These are phyloP conservation scores for Kodamaea fungicola DNA, from an alignment of 1,139 yeast genomes.

Conservation along the genomic window DNA sequence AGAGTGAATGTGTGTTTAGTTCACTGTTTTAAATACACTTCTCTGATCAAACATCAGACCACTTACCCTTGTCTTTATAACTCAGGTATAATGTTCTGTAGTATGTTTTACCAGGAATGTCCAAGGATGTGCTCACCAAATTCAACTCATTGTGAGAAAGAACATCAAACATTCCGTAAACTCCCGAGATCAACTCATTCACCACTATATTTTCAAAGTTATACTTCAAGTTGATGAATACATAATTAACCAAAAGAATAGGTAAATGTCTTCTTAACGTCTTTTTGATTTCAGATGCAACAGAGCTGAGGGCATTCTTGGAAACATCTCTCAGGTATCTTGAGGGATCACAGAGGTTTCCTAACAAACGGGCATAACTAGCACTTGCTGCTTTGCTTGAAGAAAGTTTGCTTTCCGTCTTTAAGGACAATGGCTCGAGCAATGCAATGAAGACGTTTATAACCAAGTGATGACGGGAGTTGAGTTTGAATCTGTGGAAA, in stretches of 20 bases:
- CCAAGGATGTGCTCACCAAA: conserved; percentile 66
- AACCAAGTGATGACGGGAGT: conserved; percentile 70
- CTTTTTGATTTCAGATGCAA: conserved; percentile 52
- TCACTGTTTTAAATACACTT: too few species aligned
- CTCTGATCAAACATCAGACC: conserved; percentile 74
- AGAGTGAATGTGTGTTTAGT: too few species aligned
- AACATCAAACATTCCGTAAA: conserved; percentile 65
- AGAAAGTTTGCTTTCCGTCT: conserved; percentile 9
- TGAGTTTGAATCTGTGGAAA: conserved; percentile 65
- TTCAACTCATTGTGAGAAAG: conserved; percentile 65
- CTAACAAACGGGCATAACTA: conserved; percentile 55
- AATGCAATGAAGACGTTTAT: conserved; percentile 46
- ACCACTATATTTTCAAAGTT: conserved; percentile 48
- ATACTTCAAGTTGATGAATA: conserved; percentile 47
- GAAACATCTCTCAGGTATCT: conserved; percentile 16
- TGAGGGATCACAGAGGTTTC: conserved; percentile 72
- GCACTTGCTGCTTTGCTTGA: conserved; percentile 33
- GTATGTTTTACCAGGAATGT: conserved; percentile 64
- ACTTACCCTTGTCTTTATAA: conserved; percentile 75
- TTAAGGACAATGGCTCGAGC: conserved; percentile 42
- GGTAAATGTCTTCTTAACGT: conserved; percentile 63
- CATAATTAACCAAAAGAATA: conserved; percentile 54
- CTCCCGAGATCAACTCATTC: conserved; percentile 52
- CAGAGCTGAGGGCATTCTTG: conserved; percentile 47
- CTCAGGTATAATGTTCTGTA: conserved; percentile 67